Percentiles rank a stretch among this genome's conserved stretches.
phyloP scores from a whole-genome alignment of 148 eudicot genomes.

The Rhododendron ferrugineum region DNA sequence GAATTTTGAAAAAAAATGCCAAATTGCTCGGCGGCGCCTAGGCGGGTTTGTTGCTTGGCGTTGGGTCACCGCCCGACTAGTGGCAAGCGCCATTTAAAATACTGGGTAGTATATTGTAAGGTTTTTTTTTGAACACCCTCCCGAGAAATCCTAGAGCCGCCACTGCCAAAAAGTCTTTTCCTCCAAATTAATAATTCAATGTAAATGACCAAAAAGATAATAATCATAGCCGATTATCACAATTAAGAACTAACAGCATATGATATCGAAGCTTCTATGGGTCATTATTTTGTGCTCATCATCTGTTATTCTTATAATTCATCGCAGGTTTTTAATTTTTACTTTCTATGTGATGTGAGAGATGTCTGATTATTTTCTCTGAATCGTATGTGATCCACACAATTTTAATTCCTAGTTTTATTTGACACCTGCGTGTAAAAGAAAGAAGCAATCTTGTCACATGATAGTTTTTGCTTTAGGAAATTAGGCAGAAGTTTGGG shows the following conservation, averaged over 20 bases:
- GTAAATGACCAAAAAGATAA: background rate
- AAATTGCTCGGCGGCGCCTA: no score
- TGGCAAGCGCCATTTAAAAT: no score
- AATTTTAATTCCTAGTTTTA: background rate
- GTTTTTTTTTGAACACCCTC: no score
- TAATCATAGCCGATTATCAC: background rate
- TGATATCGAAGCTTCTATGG: background rate
- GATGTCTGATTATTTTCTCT: background rate
- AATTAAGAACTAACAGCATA: no score
- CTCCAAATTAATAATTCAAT: background rate
- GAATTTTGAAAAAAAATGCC: no score
- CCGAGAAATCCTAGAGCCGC: no score
- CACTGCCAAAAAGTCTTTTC: no score
- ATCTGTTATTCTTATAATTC: background rate
- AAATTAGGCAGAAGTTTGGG: background rate
- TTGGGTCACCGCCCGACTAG: no score
- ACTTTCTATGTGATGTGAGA: background rate
- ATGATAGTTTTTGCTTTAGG: background rate
- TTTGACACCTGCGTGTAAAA: background rate
- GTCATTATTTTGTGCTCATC: background rate
- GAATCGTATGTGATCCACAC: background rate
- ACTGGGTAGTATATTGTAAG: no score
- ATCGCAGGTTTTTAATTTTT: background rate
- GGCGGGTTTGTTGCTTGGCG: no score
- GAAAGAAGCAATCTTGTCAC: background rate